Evolutionary conservation across 441 rosid genomes (phyloP).

Genomic region (Corymbia citriodora): DNA sequence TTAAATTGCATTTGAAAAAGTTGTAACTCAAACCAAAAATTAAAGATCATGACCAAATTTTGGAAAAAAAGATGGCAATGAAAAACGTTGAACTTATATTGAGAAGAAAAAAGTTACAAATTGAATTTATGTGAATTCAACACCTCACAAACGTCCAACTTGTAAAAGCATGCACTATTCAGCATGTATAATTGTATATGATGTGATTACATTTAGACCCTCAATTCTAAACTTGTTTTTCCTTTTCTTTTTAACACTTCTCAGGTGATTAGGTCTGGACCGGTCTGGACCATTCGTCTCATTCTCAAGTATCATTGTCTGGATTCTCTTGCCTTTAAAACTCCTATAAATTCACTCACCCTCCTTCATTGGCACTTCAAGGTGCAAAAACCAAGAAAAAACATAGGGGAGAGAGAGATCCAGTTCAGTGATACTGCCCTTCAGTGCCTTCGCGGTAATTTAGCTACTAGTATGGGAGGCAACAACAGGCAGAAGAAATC

Average conservation of each 20-base stretch:
- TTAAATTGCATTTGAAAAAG: background rate
- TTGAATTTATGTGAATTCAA: background rate
- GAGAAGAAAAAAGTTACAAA: background rate
- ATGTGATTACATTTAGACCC: too few relatives aligned
- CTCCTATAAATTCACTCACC: background rate
- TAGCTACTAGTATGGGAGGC: conserved; percentile 26
- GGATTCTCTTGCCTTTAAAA: background rate
- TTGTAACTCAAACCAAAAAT: background rate
- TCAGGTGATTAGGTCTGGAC: background rate
- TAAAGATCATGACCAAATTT: background rate
- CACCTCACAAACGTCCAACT: background rate
- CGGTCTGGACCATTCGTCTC: background rate
- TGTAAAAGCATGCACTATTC: background rate
- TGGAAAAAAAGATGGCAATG: background rate
- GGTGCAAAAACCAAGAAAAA: background rate
- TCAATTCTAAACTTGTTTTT: background rate
- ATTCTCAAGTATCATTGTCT: background rate
- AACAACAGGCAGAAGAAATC: conserved; percentile 30
- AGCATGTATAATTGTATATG: background rate
- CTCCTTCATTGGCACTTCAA: background rate
- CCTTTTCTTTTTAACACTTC: background rate
- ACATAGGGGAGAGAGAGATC: background rate
- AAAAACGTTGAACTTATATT: background rate
- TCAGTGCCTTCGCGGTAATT: background rate
- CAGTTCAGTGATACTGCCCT: background rate